These are phyloP conservation scores for Sporisorium reilianum DNA, from an alignment of 1,284 basidiomycete genomes.

Conservation along the genomic window DNA sequence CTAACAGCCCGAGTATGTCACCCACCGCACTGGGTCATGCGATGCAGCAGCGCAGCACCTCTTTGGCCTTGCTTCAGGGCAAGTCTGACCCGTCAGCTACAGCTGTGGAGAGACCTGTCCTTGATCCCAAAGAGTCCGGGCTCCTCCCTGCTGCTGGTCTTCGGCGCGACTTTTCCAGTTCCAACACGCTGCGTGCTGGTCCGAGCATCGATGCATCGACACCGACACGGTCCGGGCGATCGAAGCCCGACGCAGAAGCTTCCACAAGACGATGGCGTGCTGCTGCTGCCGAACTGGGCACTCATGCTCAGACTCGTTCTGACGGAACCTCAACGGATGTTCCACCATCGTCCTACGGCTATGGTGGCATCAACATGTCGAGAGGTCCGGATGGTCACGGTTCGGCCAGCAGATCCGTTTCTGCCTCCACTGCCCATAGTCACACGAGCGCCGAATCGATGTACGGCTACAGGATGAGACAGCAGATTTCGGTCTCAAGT, in stretches of 20 bases:
- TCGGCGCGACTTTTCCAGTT: constrained; percentile 42
- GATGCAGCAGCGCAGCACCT: neutral
- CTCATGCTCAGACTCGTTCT: neutral
- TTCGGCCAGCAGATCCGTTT: constrained; percentile 36
- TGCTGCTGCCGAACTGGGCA: neutral
- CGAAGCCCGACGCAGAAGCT: neutral
- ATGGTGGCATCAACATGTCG: constrained; percentile 20
- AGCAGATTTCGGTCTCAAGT: constrained; percentile 30
- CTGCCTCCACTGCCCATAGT: constrained; percentile 36
- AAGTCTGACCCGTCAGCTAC: neutral
- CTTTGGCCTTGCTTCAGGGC: neutral
- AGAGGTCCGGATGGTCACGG: constrained; percentile 14
- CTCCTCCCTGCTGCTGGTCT: constrained; percentile 8
- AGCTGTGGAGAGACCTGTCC: too few species aligned
- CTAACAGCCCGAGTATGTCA: constrained; percentile 1
- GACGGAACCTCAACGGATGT: constrained; percentile 9
- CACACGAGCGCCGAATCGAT: constrained; percentile 34
- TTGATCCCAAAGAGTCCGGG: neutral
- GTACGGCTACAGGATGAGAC: constrained; percentile 33
- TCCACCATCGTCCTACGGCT: neutral
- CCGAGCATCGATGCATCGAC: neutral
- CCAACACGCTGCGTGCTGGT: constrained; percentile 35
- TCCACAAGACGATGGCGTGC: neutral
- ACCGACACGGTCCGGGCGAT: neutral
- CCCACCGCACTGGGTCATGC: neutral